Percentiles rank a stretch among this genome's conserved stretches.
Conservation (phyloP, 1,284 basidiomycete species). For the Leccinum pachyderme region DNA sequence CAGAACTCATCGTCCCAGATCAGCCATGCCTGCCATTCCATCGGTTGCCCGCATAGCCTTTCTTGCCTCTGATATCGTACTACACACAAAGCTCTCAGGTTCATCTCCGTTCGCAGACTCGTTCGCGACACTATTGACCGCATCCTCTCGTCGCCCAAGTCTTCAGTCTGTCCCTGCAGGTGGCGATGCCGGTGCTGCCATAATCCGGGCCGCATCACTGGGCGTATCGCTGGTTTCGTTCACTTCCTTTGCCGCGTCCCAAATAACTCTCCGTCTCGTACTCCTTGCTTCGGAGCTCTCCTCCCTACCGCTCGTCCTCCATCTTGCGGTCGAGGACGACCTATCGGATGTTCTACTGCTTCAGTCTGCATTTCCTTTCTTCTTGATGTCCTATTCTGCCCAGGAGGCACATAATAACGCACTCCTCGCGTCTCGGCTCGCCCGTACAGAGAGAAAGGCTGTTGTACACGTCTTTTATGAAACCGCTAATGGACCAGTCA, state of each 20-base stretch:
- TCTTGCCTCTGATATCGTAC: conserved; percentile 62
- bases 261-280: conserved; percentile 41
- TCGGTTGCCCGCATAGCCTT: conserved; percentile 68
- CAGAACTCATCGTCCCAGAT: conserved; percentile 5
- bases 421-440: conserved; percentile 67
- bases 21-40: conserved; percentile 31
- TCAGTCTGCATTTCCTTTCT: conserved; percentile 55
- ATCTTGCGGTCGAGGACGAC: conserved; percentile 49
- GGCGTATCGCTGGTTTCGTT: conserved; percentile 48
- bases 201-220: conserved; percentile 41
- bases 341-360: conserved; percentile 59
- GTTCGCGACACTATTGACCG: conserved; percentile 33
- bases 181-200: conserved; percentile 40
- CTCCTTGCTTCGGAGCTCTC: conserved; percentile 48
- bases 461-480: conserved; percentile 83
- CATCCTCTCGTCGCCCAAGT: conserved; percentile 29
- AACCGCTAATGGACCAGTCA: conserved; percentile 36
- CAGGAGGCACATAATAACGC: conserved; percentile 75
- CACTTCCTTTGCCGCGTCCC: conserved; percentile 36
- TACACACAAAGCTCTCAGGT: conserved; percentile 52
- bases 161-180: conserved; percentile 1
- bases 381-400: conserved; percentile 60
- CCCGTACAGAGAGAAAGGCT: conserved; percentile 53
- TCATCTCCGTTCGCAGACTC: conserved; percentile 39
- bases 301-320: conserved; percentile 47